A percentile compares a stretch with the other conserved stretches of the same genome.
These are phyloP conservation scores for Coniella vitis DNA, from an alignment of 2,329 filamentous ascomycete genomes.

Conservation along the genomic window DNA sequence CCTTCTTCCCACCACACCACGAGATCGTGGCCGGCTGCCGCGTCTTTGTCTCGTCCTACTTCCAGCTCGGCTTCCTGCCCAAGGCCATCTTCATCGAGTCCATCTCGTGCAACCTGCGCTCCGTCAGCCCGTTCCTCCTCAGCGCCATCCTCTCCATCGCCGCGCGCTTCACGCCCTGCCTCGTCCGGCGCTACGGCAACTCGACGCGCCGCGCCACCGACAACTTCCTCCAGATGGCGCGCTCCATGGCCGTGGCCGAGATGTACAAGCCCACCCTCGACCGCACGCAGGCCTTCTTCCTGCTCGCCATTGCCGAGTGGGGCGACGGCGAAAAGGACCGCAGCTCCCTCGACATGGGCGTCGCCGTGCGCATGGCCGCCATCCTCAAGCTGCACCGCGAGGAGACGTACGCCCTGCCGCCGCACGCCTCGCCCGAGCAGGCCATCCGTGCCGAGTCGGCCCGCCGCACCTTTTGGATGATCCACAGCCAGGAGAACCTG, in stretches of 20 bases:
- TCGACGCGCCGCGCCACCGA: conserved; percentile 21
- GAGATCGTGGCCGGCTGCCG: conserved; percentile 25
- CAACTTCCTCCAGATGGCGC: conserved; percentile 22
- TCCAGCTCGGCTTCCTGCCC: conserved; percentile 28
- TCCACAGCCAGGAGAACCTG: conserved; percentile 30
- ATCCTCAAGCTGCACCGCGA: conserved; percentile 30
- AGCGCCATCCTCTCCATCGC: conserved; percentile 25
- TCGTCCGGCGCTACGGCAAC: conserved; percentile 21
- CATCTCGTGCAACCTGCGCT: conserved; percentile 17
- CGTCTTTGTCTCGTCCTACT: conserved; percentile 25
- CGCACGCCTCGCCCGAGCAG: conserved; percentile 22
- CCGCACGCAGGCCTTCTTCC: conserved; percentile 26
- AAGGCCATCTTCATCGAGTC: conserved; percentile 25
- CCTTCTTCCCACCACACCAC: conserved; percentile 18
- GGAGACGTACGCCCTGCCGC: conserved; percentile 26
- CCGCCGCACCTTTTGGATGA: conserved; percentile 31
- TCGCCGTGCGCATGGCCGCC: conserved; percentile 30
- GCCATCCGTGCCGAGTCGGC: conserved; percentile 28
- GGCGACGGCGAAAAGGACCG: conserved; percentile 26
- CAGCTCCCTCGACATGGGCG: conserved; percentile 30
- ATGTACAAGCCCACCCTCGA: conserved; percentile 26
- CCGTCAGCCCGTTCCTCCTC: conserved; percentile 25
- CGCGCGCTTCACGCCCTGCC: conserved; percentile 24
- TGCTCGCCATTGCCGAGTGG: conserved; percentile 28
- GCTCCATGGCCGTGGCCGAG: conserved; percentile 20